A percentile compares a stretch with the other conserved stretches of the same genome.
These are phyloP conservation scores for Beta vulgaris DNA, from an alignment of 148 eudicot genomes.

Conservation along the genomic window DNA sequence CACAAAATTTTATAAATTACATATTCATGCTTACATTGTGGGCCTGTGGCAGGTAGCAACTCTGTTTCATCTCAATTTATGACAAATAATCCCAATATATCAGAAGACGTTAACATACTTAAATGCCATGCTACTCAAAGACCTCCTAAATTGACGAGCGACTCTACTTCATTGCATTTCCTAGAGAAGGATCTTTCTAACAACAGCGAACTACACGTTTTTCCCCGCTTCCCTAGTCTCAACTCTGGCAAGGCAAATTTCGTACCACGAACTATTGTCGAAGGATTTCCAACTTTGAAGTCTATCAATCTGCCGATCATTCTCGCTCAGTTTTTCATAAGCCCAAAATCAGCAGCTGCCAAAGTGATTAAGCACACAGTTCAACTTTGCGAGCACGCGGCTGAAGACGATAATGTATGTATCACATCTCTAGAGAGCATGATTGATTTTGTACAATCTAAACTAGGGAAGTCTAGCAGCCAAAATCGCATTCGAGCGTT, in stretches of 20 bases:
- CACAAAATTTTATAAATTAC: too few species aligned
- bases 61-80: background rate
- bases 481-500: background rate
- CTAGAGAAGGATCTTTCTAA: background rate
- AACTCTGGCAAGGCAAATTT: background rate
- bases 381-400: background rate
- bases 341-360: background rate
- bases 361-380: background rate
- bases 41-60: background rate
- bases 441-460: background rate
- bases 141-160: background rate
- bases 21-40: too few species aligned
- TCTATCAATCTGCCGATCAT: background rate
- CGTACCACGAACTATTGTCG: background rate
- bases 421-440: background rate
- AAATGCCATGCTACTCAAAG: background rate
- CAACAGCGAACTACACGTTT: background rate
- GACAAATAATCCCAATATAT: background rate
- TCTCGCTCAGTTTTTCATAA: background rate
- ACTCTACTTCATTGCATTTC: background rate
- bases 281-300: background rate
- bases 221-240: background rate
- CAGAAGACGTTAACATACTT: background rate
- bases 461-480: background rate
- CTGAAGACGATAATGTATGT: background rate